Conservation (phyloP, 768 basidiomycete species). For the Trametes cingulata region DNA sequence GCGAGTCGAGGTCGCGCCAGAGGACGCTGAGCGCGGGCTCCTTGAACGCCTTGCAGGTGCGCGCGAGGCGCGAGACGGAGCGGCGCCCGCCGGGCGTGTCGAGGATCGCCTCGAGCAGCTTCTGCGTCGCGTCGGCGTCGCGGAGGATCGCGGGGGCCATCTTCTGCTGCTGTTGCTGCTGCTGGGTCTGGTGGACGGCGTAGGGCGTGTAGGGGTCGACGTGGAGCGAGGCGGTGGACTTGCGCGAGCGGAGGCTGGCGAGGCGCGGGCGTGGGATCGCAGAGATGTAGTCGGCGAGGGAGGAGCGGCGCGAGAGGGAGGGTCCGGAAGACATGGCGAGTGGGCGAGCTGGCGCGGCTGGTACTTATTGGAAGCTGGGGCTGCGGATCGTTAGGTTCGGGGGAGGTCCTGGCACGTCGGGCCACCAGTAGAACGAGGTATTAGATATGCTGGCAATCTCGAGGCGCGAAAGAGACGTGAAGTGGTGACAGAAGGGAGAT, state of each 20-base stretch:
- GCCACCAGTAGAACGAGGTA: background rate
- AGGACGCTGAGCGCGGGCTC: constrained; percentile 71
- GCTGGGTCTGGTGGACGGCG: constrained; percentile 46
- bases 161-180: too few species aligned
- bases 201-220: constrained; percentile 38
- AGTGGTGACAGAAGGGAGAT: constrained; percentile 1
- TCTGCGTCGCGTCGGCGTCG: constrained; percentile 59
- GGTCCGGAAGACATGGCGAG: constrained; percentile 29
- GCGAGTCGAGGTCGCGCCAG: constrained; percentile 78
- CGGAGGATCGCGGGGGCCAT: constrained; percentile 57
- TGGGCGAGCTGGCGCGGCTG: constrained; percentile 2
- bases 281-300: constrained; percentile 32
- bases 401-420: constrained; percentile 13
- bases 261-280: constrained; percentile 26
- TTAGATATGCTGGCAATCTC: constrained; percentile 18
- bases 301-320: constrained; percentile 30
- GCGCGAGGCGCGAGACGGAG: constrained; percentile 66
- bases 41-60: constrained; percentile 73
- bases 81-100: constrained; percentile 67
- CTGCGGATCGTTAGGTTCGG: constrained; percentile 27
- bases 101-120: constrained; percentile 51
- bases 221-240: constrained; percentile 29
- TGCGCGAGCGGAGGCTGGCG: constrained; percentile 33
- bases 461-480: constrained; percentile 12
- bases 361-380: constrained; percentile 24